A percentile compares a stretch with the other conserved stretches of the same genome.
Evolutionary conservation across 2,329 filamentous ascomycete species (phyloP).

Genomic region (Huntiella abstrusa): DNA sequence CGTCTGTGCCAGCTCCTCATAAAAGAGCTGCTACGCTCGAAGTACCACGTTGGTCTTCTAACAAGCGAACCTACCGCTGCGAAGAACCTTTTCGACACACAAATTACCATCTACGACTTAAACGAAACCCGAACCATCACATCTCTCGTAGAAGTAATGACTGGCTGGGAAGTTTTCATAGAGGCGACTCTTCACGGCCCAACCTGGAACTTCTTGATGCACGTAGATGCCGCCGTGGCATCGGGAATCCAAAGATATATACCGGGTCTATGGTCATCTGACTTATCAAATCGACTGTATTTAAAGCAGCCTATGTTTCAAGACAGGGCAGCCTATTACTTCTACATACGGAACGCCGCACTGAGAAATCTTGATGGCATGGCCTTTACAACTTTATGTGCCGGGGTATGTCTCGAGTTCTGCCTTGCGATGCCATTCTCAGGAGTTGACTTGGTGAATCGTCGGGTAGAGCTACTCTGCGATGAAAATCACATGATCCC

Average conservation of each 20-base stretch:
- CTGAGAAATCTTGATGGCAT: background rate
- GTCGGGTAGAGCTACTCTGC: background rate
- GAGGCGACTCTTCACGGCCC: background rate
- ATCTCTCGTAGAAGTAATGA: background rate
- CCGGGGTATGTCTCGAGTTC: background rate
- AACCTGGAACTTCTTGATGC: background rate
- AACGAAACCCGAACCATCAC: background rate
- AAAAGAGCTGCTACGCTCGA: background rate
- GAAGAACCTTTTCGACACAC: background rate
- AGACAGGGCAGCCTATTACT: slow-evolving; percentile 1
- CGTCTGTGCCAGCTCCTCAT: background rate
- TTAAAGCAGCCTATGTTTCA: background rate
- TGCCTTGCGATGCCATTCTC: background rate
- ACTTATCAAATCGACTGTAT: background rate
- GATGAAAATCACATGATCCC: background rate
- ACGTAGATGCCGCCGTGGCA: slow-evolving; percentile 2
- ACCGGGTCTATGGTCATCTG: background rate
- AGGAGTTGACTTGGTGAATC: background rate
- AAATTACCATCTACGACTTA: background rate
- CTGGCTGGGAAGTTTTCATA: background rate
- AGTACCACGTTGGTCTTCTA: background rate
- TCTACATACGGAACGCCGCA: background rate
- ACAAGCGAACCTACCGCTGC: background rate
- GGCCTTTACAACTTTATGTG: background rate
- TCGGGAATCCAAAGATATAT: slow-evolving; percentile 3